Conservation (phyloP, 352 stramenopile genomes). For the Pythium phragmitis region DNA sequence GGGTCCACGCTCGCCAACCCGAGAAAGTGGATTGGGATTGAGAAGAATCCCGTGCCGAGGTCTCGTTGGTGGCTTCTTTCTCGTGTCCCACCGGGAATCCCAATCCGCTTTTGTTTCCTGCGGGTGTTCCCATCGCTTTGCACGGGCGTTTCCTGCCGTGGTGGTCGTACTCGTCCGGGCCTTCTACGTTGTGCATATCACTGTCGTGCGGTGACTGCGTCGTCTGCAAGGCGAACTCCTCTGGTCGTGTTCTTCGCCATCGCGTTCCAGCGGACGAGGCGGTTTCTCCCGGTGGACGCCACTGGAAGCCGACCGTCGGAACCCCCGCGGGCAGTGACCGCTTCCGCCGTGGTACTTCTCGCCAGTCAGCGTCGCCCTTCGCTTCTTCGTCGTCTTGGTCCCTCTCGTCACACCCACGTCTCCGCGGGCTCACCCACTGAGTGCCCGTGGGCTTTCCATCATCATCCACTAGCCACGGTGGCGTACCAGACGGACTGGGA, state of each 20-base stretch:
- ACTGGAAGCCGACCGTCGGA: slow-evolving; percentile 8
- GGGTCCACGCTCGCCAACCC: slow-evolving; percentile 10
- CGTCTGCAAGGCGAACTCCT: neutral
- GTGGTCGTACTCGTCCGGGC: slow-evolving; percentile 12
- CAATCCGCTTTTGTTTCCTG: neutral
- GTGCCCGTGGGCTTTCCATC: neutral
- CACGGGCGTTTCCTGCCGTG: slow-evolving; percentile 20
- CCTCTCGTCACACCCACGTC: no score
- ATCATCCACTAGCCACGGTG: neutral
- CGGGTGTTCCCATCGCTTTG: neutral
- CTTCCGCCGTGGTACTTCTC: neutral
- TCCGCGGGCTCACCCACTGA: no score
- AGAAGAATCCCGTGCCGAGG: no score
- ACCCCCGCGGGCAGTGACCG: neutral
- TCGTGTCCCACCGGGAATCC: neutral
- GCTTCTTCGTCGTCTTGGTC: slow-evolving; percentile 8
- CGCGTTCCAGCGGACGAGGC: slow-evolving; percentile 8
- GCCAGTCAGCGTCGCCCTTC: neutral
- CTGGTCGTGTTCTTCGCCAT: slow-evolving; percentile 10
- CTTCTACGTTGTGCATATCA: neutral
- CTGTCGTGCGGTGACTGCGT: neutral
- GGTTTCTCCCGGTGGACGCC: slow-evolving; percentile 1
- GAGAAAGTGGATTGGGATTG: slow-evolving; percentile 2
- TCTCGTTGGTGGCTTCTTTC: no score
- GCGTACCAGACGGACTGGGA: neutral